A percentile compares a stretch with the other conserved stretches of the same genome.
These are phyloP conservation scores for Yamadazyma endophytica DNA, from an alignment of 805 yeast genomes.

Conservation along the genomic window DNA sequence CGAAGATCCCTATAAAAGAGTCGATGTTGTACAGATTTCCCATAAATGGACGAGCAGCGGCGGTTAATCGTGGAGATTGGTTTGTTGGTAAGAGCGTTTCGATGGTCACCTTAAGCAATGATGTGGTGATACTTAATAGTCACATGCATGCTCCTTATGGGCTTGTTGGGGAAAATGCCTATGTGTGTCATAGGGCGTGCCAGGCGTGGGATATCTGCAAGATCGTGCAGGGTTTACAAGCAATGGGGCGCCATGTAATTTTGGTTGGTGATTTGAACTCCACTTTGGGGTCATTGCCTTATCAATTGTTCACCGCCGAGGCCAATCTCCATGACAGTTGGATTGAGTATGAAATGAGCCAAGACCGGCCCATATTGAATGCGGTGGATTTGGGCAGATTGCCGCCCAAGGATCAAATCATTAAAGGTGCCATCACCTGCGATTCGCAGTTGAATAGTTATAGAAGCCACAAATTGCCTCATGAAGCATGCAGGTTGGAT, in stretches of 20 bases:
- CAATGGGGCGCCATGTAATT: slow-evolving; percentile 79
- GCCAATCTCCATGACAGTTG: slow-evolving; percentile 79
- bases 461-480: slow-evolving; percentile 52
- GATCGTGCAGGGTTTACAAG: slow-evolving; percentile 53
- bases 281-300: slow-evolving; percentile 80
- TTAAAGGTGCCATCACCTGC: slow-evolving; percentile 80
- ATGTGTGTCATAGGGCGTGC: slow-evolving; percentile 83
- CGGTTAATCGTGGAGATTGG: slow-evolving; percentile 95
- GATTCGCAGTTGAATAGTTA: slow-evolving; percentile 86
- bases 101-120: slow-evolving; percentile 56
- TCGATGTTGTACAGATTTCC: slow-evolving; percentile 83
- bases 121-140: slow-evolving; percentile 78
- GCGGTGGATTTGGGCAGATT: slow-evolving; percentile 19
- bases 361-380: slow-evolving; percentile 4
- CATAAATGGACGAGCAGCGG: slow-evolving; percentile 90
- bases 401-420: slow-evolving; percentile 51
- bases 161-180: slow-evolving; percentile 77
- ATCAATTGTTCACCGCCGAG: slow-evolving; percentile 63
- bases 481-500: slow-evolving; percentile 85
- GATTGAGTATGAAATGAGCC: slow-evolving; percentile 51
- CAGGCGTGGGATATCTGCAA: slow-evolving; percentile 96
- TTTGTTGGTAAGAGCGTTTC: slow-evolving; percentile 90
- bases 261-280: slow-evolving; percentile 94
- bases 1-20: slow-evolving; percentile 76
- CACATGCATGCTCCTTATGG: slow-evolving; percentile 97